phyloP scores from a whole-genome alignment of 2,329 filamentous ascomycete species.

The Pseudocercospora macadamiae region DNA sequence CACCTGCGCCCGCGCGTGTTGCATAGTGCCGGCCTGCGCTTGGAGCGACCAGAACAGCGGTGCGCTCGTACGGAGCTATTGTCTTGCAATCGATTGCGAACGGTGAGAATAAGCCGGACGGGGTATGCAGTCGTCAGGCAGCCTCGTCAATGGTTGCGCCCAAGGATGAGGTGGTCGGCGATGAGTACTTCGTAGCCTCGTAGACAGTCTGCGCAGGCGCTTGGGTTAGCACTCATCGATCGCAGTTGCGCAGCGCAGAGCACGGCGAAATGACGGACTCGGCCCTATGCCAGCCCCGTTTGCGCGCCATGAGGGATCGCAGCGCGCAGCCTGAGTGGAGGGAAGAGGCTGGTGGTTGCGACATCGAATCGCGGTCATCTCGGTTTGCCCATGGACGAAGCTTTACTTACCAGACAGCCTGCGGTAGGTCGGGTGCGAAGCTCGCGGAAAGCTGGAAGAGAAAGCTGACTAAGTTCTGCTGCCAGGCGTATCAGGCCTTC shows the following conservation, averaged over 20 bases:
- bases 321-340: background rate
- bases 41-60: background rate
- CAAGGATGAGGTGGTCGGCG: background rate
- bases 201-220: background rate
- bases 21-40: constrained; percentile 33
- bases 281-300: background rate
- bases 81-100: background rate
- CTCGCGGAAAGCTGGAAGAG: background rate
- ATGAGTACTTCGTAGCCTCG: no score
- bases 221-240: background rate
- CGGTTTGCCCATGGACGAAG: no score
- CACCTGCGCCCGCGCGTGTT: constrained; percentile 57
- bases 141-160: background rate
- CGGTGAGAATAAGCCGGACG: background rate
- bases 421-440: background rate
- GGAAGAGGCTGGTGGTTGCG: background rate
- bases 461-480: background rate
- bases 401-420: background rate
- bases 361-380: background rate
- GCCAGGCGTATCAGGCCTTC: background rate
- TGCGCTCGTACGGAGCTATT: background rate
- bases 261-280: background rate
- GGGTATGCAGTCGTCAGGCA: background rate
- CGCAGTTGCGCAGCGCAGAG: background rate
- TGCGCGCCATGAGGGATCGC: background rate